Conservation (phyloP, 192 early-diverging fungal species). For the Rhizophagus sp. region DNA sequence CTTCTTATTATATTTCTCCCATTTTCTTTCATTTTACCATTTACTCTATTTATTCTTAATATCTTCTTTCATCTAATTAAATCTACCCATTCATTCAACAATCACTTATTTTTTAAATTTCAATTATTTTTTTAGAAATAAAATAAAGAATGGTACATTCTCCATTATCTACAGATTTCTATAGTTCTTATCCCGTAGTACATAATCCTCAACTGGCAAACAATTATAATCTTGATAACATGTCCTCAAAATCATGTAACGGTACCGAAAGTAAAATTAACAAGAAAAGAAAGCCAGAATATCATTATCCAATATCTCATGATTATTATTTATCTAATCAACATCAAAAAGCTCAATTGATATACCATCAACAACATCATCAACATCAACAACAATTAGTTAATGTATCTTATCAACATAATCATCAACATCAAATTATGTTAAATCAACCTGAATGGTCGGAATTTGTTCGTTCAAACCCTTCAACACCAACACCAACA, state of each 20-base stretch:
- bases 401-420: not conserved
- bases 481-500: constrained; percentile 18
- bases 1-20: too few relatives aligned
- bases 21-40: too few relatives aligned
- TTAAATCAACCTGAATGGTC: not conserved
- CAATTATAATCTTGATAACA: not conserved
- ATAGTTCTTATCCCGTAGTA: constrained; percentile 2
- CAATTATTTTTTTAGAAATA: not conserved
- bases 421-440: not conserved
- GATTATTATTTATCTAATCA: not conserved
- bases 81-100: not conserved
- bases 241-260: not conserved
- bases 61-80: too few relatives aligned
- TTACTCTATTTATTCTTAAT: too few relatives aligned
- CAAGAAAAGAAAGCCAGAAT: constrained; percentile 15
- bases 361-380: constrained; percentile 1
- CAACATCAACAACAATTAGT: not conserved
- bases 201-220: not conserved
- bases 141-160: constrained; percentile 11
- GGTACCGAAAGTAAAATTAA: not conserved
- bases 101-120: not conserved
- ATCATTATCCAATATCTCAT: constrained; percentile 5
- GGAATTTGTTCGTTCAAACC: constrained; percentile 20
- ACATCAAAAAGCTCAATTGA: not conserved
- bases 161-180: constrained; percentile 4